A percentile compares a stretch with the other conserved stretches of the same genome.
Evolutionary conservation across 345 rosid species (phyloP).

Genomic region (Lepidium africanum): DNA sequence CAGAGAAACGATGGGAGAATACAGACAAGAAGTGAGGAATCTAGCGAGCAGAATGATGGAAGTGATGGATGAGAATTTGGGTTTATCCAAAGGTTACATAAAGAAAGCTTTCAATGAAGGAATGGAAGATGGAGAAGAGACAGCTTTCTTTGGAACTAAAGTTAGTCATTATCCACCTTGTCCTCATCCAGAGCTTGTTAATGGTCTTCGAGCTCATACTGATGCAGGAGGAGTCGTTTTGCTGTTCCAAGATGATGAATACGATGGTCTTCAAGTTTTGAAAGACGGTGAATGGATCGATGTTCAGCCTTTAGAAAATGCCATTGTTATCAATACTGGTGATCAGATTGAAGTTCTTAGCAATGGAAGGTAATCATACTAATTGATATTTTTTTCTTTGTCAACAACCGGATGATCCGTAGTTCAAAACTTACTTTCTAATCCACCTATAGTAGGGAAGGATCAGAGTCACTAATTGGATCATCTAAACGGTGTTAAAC

Average conservation of each 20-base stretch:
- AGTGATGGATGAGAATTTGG: conserved; percentile 85
- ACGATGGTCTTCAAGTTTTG: conserved; percentile 77
- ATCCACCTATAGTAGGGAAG: too few species aligned
- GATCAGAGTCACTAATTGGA: too few species aligned
- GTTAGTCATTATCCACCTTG: conserved; percentile 97
- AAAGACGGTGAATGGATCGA: conserved; percentile 83
- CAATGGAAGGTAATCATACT: conserved; percentile 43
- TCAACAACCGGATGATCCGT: too few species aligned
- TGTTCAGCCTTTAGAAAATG: conserved; percentile 64
- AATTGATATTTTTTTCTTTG: too few species aligned
- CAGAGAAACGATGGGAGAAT: conserved; percentile 76
- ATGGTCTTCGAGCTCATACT: conserved; percentile 84
- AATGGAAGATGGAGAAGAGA: conserved; percentile 33
- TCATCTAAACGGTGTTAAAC: background rate
- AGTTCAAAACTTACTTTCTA: too few species aligned
- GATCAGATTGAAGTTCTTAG: conserved; percentile 91
- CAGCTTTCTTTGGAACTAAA: conserved; percentile 70
- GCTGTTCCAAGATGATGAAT: conserved; percentile 74
- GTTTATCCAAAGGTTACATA: conserved; percentile 57
- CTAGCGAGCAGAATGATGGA: conserved; percentile 65
- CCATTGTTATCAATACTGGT: conserved; percentile 80
- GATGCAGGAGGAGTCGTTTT: conserved; percentile 94
- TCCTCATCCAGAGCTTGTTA: conserved; percentile 59
- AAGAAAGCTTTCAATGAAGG: conserved; percentile 53
- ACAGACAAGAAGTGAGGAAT: conserved; percentile 64